Conservation (phyloP, 2,329 filamentous ascomycete genomes). For the Pseudogymnoascus sp. region DNA sequence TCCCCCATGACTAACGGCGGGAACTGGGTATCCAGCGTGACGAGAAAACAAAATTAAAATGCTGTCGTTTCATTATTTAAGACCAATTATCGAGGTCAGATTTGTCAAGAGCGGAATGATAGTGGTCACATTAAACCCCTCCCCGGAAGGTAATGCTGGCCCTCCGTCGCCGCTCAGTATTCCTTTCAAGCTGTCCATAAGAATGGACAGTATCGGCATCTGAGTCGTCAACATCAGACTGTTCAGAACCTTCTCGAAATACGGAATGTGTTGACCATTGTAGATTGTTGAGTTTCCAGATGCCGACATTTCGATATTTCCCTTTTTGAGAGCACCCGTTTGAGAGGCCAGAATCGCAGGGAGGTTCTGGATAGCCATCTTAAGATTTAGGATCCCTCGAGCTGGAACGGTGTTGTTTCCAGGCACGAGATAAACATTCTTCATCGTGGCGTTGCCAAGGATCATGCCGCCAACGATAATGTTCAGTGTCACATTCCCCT, state of each 20-base stretch:
- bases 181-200: not conserved
- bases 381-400: constrained; percentile 36
- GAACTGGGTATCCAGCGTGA: not conserved
- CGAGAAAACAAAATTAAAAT: constrained; percentile 1
- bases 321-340: constrained; percentile 30
- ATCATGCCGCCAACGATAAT: constrained; percentile 34
- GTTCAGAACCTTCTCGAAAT: constrained; percentile 37
- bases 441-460: constrained; percentile 34
- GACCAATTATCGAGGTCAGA: not conserved
- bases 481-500: constrained; percentile 40
- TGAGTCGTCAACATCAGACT: not conserved
- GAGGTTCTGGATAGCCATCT: constrained; percentile 36
- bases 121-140: not conserved
- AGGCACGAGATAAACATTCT: constrained; percentile 35
- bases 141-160: not conserved
- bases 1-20: not conserved
- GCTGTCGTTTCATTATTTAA: not conserved
- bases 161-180: not conserved
- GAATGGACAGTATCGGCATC: not conserved
- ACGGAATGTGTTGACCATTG: constrained; percentile 38
- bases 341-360: constrained; percentile 35
- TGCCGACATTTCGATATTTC: constrained; percentile 36
- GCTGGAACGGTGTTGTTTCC: constrained; percentile 39
- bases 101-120: not conserved
- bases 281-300: constrained; percentile 37